Evolutionary conservation across 257 asterid species (phyloP).

Genomic region (Echites panduratus): DNA sequence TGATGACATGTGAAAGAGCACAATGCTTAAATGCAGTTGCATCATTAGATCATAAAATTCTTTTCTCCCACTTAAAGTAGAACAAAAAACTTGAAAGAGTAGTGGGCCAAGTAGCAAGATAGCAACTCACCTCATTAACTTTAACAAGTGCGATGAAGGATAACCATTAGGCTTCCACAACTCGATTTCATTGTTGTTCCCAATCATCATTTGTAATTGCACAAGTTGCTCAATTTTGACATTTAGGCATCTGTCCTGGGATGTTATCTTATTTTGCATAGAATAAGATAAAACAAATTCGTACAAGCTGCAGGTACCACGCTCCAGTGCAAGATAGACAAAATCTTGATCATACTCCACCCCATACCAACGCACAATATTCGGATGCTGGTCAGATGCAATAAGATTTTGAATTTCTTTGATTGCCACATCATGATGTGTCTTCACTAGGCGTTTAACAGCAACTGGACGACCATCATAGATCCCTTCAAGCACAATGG

Average conservation of each 20-base stretch:
- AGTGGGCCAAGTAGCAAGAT: neutral
- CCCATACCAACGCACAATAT: conserved; percentile 83
- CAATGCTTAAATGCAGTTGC: neutral
- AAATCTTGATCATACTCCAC: conserved; percentile 87
- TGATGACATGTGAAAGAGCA: neutral
- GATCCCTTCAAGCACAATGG: conserved; percentile 75
- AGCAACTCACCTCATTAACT: conserved; percentile 59
- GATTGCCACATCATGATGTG: conserved; percentile 78
- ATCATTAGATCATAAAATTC: neutral
- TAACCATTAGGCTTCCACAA: conserved; percentile 64
- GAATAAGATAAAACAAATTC: conserved; percentile 43
- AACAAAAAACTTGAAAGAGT: neutral
- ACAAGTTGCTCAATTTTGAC: conserved; percentile 15
- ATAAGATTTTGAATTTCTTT: conserved; percentile 89
- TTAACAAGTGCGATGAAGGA: conserved; percentile 60
- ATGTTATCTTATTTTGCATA: conserved; percentile 24
- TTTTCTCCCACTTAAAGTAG: neutral
- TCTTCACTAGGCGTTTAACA: conserved; percentile 76
- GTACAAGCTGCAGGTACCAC: conserved; percentile 67
- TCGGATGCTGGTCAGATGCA: conserved; percentile 87
- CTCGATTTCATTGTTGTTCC: conserved; percentile 38
- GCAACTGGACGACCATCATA: conserved; percentile 90
- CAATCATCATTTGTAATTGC: conserved; percentile 23
- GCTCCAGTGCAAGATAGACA: conserved; percentile 69
- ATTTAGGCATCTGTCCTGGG: conserved; percentile 18